These are phyloP conservation scores for Buddleja alternifolia DNA, from an alignment of 257 asterid species.

Conservation along the genomic window DNA sequence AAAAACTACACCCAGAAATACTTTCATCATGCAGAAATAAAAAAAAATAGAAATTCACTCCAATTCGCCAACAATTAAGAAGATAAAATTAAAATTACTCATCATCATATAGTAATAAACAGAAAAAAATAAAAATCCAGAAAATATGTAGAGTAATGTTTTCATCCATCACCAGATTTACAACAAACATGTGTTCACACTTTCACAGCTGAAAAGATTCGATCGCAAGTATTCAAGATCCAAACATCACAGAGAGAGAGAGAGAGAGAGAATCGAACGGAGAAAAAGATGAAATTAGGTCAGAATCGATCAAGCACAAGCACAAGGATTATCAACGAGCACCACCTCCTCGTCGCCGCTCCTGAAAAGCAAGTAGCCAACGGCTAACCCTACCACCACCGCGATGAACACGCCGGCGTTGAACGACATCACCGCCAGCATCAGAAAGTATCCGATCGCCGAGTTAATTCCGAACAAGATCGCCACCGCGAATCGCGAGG, in stretches of 20 bases:
- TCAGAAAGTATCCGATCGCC: slow-evolving; percentile 79
- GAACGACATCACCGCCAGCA: slow-evolving; percentile 90
- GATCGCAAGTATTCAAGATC: not conserved
- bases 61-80: too few relatives aligned
- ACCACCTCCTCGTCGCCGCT: slow-evolving; percentile 54
- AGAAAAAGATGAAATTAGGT: not conserved
- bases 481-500: slow-evolving; percentile 51
- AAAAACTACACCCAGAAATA: too few relatives aligned
- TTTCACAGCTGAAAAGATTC: not conserved
- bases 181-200: not conserved
- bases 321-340: slow-evolving; percentile 67
- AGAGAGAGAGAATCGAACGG: not conserved
- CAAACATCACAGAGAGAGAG: not conserved
- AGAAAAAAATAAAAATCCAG: too few relatives aligned
- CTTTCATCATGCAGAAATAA: not conserved
- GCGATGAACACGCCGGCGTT: slow-evolving; percentile 84
- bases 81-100: too few relatives aligned
- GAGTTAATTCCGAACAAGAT: slow-evolving; percentile 67
- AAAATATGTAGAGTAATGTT: not conserved
- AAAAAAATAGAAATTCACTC: not conserved
- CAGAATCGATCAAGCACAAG: slow-evolving; percentile 60
- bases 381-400: slow-evolving; percentile 64
- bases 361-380: slow-evolving; percentile 71
- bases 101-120: too few relatives aligned
- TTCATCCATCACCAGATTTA: not conserved